Conservation (phyloP, 257 asterid genomes). For the Solanum appendiculatum region DNA sequence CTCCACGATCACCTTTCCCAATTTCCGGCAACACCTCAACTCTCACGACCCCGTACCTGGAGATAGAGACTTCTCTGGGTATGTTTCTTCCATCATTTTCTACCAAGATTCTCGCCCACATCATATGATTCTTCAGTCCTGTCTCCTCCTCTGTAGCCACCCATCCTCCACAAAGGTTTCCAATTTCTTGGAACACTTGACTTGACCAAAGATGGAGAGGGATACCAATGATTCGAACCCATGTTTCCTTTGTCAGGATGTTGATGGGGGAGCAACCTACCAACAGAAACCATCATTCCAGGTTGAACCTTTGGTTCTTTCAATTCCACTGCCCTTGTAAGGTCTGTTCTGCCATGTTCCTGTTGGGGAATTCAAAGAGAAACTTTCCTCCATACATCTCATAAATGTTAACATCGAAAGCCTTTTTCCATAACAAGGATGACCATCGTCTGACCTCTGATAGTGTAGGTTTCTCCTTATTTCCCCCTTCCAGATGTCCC, state of each 20-base stretch:
- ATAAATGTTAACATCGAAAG: neutral
- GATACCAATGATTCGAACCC: neutral
- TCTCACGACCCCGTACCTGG: no score
- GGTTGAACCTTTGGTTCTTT: neutral
- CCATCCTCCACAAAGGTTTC: neutral
- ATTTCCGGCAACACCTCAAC: no score
- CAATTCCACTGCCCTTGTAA: neutral
- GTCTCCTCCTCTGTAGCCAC: neutral
- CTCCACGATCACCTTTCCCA: no score
- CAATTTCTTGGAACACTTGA: neutral
- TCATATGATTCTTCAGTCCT: neutral
- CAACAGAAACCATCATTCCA: neutral
- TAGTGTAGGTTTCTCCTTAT: neutral
- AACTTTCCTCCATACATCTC: neutral
- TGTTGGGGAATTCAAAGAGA: neutral
- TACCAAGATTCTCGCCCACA: neutral
- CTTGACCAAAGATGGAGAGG: neutral
- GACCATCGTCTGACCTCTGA: neutral
- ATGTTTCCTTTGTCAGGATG: neutral
- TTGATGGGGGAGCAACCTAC: neutral
- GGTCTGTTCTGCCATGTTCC: neutral
- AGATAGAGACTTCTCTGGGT: no score
- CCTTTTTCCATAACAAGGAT: neutral
- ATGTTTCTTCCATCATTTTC: neutral
- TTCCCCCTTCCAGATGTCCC: neutral